phyloP scores from a whole-genome alignment of 1,284 basidiomycete genomes.

The Cutaneotrichosporon arboriforme region DNA sequence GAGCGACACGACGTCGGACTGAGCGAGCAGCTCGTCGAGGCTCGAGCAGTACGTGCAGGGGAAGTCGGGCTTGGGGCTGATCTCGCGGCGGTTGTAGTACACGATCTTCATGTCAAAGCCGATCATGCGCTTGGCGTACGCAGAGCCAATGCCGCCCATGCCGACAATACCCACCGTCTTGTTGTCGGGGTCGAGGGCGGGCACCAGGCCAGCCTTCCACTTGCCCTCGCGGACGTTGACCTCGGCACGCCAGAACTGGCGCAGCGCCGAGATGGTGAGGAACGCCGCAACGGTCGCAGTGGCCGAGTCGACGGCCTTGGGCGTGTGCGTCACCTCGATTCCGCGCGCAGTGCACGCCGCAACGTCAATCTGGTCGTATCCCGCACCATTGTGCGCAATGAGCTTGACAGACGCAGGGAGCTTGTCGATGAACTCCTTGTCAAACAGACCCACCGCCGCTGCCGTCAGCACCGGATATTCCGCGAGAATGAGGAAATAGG shows the following conservation, averaged over 20 bases:
- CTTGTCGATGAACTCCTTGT: slow-evolving; percentile 65
- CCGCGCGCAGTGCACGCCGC: slow-evolving; percentile 65
- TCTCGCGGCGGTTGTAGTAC: slow-evolving; percentile 69
- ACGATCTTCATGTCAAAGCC: slow-evolving; percentile 67
- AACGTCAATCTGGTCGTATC: slow-evolving; percentile 81
- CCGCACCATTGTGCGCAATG: slow-evolving; percentile 90
- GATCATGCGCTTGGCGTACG: slow-evolving; percentile 42
- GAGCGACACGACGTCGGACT: slow-evolving; percentile 67
- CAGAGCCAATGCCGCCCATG: slow-evolving; percentile 75
- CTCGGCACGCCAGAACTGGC: slow-evolving; percentile 70
- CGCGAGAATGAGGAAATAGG: neutral
- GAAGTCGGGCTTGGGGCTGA: slow-evolving; percentile 59
- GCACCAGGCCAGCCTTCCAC: slow-evolving; percentile 56
- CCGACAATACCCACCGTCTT: slow-evolving; percentile 80
- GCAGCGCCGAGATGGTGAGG: slow-evolving; percentile 74
- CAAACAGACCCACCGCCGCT: slow-evolving; percentile 63
- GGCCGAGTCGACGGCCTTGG: slow-evolving; percentile 82
- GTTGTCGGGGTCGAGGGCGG: slow-evolving; percentile 68
- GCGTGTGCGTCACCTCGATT: slow-evolving; percentile 83
- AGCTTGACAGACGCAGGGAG: slow-evolving; percentile 67
- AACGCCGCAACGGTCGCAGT: slow-evolving; percentile 85
- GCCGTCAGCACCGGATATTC: neutral
- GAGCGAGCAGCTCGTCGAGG: slow-evolving; percentile 65
- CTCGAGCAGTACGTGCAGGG: slow-evolving; percentile 63
- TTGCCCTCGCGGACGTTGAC: slow-evolving; percentile 56